phyloP scores from a whole-genome alignment of 305 asterid species.

The Ajuga reptans region DNA sequence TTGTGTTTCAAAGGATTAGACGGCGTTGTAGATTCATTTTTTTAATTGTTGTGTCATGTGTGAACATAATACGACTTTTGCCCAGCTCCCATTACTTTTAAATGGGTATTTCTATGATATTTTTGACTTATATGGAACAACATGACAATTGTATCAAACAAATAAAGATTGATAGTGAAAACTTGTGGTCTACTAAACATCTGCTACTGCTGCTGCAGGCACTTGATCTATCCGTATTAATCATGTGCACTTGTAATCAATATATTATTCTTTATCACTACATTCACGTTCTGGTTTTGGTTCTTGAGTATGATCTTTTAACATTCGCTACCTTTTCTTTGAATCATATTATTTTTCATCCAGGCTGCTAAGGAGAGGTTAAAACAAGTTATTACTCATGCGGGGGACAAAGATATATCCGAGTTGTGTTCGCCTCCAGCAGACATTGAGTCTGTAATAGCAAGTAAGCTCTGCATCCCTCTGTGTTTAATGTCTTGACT shows the following conservation, averaged over 20 bases:
- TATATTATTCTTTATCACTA: conserved; percentile 1
- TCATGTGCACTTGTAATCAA: neutral
- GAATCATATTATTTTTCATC: conserved; percentile 29
- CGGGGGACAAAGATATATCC: conserved; percentile 58
- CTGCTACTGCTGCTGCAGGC: conserved; percentile 2
- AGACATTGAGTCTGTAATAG: conserved; percentile 40
- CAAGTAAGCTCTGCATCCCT: conserved; percentile 46
- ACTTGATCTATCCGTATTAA: neutral
- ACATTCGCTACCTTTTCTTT: conserved; percentile 7
- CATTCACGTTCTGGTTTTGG: conserved; percentile 4
- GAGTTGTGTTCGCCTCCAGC: conserved; percentile 51
- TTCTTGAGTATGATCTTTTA: conserved; percentile 10
- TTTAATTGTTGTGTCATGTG: neutral
- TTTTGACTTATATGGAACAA: neutral
- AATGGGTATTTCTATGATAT: neutral
- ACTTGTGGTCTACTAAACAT: neutral
- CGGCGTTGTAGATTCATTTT: neutral
- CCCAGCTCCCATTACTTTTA: neutral
- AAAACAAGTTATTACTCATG: conserved; percentile 65
- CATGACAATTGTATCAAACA: neutral
- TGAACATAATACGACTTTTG: neutral
- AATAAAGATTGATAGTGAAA: neutral
- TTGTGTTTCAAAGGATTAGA: conserved; percentile 1
- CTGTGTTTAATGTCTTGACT: conserved; percentile 11
- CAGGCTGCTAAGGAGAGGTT: conserved; percentile 81